phyloP scores from a whole-genome alignment of 306 rosid species.

The Lathyrus sativus region DNA sequence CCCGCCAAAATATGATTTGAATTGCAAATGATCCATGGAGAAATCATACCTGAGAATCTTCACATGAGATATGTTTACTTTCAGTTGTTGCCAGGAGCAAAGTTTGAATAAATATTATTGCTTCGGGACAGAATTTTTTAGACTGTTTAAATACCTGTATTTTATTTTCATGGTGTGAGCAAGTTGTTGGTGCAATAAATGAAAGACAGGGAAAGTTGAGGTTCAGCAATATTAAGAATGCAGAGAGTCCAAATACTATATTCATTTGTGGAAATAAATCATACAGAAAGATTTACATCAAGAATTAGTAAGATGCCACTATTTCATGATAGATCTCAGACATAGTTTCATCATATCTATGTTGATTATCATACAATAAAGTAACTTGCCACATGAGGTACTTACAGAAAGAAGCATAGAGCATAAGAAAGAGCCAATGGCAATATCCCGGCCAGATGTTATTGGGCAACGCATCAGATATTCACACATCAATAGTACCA shows the following conservation, averaged over 20 bases:
- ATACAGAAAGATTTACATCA: constrained; percentile 7
- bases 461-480: constrained; percentile 85
- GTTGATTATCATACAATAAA: constrained; percentile 11
- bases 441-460: constrained; percentile 70
- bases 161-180: constrained; percentile 36
- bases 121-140: constrained; percentile 82
- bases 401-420: constrained; percentile 87
- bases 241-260: constrained; percentile 22
- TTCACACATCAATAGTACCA: constrained; percentile 76
- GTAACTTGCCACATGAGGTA: constrained; percentile 27
- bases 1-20: constrained; percentile 3
- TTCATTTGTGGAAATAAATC: constrained; percentile 14
- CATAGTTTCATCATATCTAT: constrained; percentile 18
- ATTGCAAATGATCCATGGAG: constrained; percentile 21
- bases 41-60: constrained; percentile 66
- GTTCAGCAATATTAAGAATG: constrained; percentile 9
- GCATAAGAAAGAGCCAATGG: constrained; percentile 82
- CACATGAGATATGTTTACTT: constrained; percentile 40
- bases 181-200: constrained; percentile 30
- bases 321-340: constrained; percentile 23
- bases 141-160: constrained; percentile 74
- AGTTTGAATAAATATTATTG: constrained; percentile 65
- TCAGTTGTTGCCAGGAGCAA: constrained; percentile 60
- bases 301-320: constrained; percentile 15
- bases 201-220: constrained; percentile 13